A percentile compares a stretch with the other conserved stretches of the same genome.
These are phyloP conservation scores for Nannizziopsis barbatae DNA, from an alignment of 2,329 filamentous ascomycete genomes.

Conservation along the genomic window DNA sequence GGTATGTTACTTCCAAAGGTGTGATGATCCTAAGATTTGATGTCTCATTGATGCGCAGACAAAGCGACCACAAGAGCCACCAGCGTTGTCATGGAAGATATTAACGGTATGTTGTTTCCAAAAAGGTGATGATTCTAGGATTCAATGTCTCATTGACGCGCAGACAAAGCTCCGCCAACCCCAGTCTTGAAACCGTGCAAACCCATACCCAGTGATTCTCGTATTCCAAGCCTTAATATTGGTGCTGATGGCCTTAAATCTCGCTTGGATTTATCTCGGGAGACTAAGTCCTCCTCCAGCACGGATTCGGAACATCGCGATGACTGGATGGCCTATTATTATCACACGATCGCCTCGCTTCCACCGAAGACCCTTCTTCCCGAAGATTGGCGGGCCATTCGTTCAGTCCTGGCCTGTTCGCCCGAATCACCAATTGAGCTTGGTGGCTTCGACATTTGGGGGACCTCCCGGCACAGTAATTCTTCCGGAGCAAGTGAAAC, in stretches of 20 bases:
- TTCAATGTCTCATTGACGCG: neutral
- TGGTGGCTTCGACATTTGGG: neutral
- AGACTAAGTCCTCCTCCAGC: neutral
- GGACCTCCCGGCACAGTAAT: neutral
- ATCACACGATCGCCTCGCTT: neutral
- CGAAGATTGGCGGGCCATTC: slow-evolving; percentile 5
- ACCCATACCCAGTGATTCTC: neutral
- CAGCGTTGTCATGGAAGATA: no score
- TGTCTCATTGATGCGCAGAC: neutral
- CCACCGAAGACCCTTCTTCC: neutral
- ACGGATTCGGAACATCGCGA: neutral
- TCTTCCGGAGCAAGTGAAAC: neutral
- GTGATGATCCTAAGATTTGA: neutral
- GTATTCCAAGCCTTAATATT: neutral
- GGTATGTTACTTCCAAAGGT: neutral
- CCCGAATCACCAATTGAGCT: neutral
- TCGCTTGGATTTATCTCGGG: neutral
- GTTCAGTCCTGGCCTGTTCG: neutral
- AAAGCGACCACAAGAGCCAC: neutral
- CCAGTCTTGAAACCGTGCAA: neutral
- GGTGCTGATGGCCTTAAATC: neutral
- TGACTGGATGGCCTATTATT: neutral
- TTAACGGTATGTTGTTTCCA: no score
- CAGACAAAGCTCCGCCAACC: neutral
- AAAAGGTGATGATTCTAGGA: neutral